A percentile compares a stretch with the other conserved stretches of the same genome.
phyloP scores from a whole-genome alignment of 768 basidiomycete genomes.

The Boletus reticulatus region DNA sequence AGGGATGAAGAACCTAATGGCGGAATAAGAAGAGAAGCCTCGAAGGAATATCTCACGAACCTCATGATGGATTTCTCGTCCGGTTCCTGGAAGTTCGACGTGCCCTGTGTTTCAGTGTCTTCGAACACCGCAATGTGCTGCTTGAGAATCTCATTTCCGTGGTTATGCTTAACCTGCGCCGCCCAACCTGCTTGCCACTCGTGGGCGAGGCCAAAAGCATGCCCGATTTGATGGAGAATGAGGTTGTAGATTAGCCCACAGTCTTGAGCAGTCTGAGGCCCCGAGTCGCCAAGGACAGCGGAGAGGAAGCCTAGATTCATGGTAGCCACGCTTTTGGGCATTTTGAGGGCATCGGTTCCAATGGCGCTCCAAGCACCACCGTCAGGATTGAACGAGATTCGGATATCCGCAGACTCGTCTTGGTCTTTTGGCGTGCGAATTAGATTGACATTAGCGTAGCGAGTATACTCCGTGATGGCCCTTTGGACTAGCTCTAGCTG shows the following conservation, averaged over 20 bases:
- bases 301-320: background rate
- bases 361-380: background rate
- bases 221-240: background rate
- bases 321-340: background rate
- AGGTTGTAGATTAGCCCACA: too few relatives aligned
- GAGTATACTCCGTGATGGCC: background rate
- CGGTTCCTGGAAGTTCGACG: background rate
- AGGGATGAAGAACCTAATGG: background rate
- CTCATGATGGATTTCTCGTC: background rate
- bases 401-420: background rate
- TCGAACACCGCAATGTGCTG: background rate
- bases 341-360: background rate
- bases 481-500: background rate
- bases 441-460: background rate
- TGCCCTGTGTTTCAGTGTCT: background rate
- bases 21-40: background rate
- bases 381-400: background rate
- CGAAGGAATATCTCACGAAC: background rate
- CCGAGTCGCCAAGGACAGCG: background rate
- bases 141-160: background rate
- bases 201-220: background rate
- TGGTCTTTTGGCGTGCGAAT: too few relatives aligned
- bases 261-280: background rate
- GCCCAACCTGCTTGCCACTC: background rate
- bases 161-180: too few relatives aligned